Conservation (phyloP, 345 rosid species). For the Dovyalis caffra region DNA sequence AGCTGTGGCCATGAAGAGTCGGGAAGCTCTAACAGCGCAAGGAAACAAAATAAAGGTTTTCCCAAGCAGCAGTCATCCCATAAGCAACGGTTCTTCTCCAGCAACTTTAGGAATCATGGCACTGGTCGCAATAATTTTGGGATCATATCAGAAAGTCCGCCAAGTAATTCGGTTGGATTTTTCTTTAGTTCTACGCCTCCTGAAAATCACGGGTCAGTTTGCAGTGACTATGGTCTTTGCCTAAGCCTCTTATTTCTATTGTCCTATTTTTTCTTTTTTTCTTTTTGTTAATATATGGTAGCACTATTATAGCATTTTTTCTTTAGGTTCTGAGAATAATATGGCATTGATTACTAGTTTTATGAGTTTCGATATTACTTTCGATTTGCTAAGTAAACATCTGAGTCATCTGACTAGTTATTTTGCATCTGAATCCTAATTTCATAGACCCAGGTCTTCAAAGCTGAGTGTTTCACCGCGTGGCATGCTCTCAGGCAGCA, state of each 20-base stretch:
- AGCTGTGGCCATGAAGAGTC: conserved; percentile 56
- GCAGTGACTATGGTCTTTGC: conserved; percentile 13
- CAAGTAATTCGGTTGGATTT: conserved; percentile 89
- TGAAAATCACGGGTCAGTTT: conserved; percentile 77
- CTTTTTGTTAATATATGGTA: neutral
- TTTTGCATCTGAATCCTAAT: conserved; percentile 20
- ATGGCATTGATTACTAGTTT: conserved; percentile 2
- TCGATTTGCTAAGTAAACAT: neutral
- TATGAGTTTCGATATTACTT: neutral
- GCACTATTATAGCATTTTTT: neutral
- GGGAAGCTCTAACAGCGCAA: conserved; percentile 44
- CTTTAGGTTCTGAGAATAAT: neutral
- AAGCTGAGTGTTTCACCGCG: conserved; percentile 84
- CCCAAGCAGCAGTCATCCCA: conserved; percentile 65
- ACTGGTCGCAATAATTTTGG: conserved; percentile 50
- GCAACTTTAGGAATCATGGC: conserved; percentile 74
- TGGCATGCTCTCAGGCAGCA: conserved; percentile 63
- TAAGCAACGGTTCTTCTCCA: conserved; percentile 73
- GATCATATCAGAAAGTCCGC: conserved; percentile 83
- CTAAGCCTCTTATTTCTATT: neutral
- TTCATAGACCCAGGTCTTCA: conserved; percentile 65
- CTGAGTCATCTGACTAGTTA: neutral
- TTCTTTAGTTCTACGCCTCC: conserved; percentile 98
- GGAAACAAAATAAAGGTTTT: conserved; percentile 60
- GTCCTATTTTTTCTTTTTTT: neutral